These are phyloP conservation scores for Trichoderma atroviride DNA, from an alignment of 2,329 filamentous ascomycete species.

Conservation along the genomic window DNA sequence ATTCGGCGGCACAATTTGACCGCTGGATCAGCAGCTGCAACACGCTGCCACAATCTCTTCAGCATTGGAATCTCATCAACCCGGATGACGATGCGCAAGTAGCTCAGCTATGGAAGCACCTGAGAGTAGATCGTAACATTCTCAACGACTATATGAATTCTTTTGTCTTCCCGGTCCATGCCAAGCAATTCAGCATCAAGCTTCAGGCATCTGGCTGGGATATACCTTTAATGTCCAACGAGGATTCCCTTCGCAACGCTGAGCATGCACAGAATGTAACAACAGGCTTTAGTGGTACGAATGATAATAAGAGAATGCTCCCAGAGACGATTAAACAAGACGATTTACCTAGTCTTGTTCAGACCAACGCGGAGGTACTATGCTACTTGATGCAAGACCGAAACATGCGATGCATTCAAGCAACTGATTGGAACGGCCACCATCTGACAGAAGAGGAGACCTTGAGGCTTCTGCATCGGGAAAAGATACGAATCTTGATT, in stretches of 20 bases:
- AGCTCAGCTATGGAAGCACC: slow-evolving; percentile 50
- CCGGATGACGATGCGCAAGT: slow-evolving; percentile 58
- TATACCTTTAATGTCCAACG: slow-evolving; percentile 50
- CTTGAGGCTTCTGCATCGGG: slow-evolving; percentile 42
- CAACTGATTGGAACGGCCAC: slow-evolving; percentile 35
- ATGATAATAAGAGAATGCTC: slow-evolving; percentile 62
- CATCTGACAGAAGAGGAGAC: slow-evolving; percentile 51
- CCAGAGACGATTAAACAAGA: slow-evolving; percentile 62
- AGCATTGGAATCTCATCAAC: slow-evolving; percentile 61
- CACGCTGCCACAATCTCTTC: slow-evolving; percentile 49
- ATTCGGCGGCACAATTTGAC: slow-evolving; percentile 56
- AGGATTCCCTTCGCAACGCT: background rate
- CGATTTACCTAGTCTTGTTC: slow-evolving; percentile 57
- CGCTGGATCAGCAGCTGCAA: slow-evolving; percentile 34
- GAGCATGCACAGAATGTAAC: slow-evolving; percentile 42
- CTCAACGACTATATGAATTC: slow-evolving; percentile 65
- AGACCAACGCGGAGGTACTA: slow-evolving; percentile 67
- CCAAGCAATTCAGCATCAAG: slow-evolving; percentile 66
- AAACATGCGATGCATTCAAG: slow-evolving; percentile 52
- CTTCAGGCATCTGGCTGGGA: slow-evolving; percentile 70
- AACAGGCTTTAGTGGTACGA: slow-evolving; percentile 73
- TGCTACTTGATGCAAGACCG: slow-evolving; percentile 57
- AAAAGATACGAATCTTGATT: slow-evolving; percentile 56
- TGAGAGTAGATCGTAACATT: slow-evolving; percentile 53
- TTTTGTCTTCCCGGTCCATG: slow-evolving; percentile 66